Percentiles rank a stretch among this genome's conserved stretches.
Evolutionary conservation across 2,329 filamentous ascomycete species (phyloP).

Genomic region (Myriosclerotinia duriaeana): DNA sequence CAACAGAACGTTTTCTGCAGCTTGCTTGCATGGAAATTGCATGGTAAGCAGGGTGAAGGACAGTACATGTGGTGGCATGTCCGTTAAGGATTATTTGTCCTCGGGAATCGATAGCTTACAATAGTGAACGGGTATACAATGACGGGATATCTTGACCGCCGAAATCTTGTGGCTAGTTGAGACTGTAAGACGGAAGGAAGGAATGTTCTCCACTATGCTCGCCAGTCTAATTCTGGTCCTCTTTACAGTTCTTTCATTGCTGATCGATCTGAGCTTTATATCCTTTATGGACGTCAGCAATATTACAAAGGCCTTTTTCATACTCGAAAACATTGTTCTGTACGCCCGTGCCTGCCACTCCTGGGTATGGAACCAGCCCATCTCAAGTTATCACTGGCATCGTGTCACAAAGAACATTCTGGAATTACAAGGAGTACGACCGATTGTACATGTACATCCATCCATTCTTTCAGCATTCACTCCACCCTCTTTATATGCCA

Average conservation of each 20-base stretch:
- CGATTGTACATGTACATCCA: conserved; percentile 14
- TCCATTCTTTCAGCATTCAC: background rate
- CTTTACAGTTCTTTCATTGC: background rate
- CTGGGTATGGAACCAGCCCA: conserved; percentile 3
- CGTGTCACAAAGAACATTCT: conserved; percentile 2
- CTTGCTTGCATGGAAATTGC: conserved; percentile 7
- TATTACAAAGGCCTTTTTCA: background rate
- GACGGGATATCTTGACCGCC: background rate
- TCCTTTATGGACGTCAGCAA: background rate
- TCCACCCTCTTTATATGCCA: background rate
- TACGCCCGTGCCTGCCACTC: background rate
- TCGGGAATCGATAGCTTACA: background rate
- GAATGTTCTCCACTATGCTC: background rate
- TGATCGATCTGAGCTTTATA: background rate
- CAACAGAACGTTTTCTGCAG: conserved; percentile 14
- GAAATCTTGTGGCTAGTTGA: background rate
- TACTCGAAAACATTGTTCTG: background rate
- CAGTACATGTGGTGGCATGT: background rate
- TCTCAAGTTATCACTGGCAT: background rate
- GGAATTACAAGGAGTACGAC: conserved; percentile 8
- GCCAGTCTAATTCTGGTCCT: background rate
- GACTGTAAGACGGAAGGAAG: background rate
- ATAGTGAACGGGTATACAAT: conserved; percentile 1
- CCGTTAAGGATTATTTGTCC: background rate
- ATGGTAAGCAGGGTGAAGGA: background rate